Evolutionary conservation across 371 early-diverging fungal species (phyloP), one percentile per base, ranked within the genome.

Genomic region (Phascolomyces articulosus): DNA sequence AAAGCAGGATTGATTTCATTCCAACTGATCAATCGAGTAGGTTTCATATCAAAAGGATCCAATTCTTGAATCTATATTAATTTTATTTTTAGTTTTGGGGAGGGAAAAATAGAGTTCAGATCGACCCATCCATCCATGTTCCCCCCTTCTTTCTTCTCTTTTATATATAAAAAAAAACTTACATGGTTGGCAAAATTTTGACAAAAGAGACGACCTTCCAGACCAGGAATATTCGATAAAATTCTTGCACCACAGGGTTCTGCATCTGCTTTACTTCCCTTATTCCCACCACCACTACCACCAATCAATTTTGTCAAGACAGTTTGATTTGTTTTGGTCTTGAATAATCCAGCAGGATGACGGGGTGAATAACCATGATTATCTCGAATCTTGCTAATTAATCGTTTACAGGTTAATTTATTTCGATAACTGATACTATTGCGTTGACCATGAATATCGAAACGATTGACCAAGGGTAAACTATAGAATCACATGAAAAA

Each of bases 41-140:
- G 91, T 11, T 82, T 84, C 64, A 94, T 71, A 60, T 89, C 92
- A 64, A 83, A 84, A 18, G 91, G 83, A 75, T 92, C 92, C 49
- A 94, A 75, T 67, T 89, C 90, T 64, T 91, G 90, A 57, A 92
- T 70, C 70, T 87, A 31, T 6, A 31, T 6, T 6, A 31, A 31
- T 6, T n/a, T n/a, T n/a, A n/a, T n/a, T n/a, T n/a, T n/a, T n/a
- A n/a, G n/a, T n/a, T n/a, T n/a, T 6, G 31, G 31, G 31, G 31
- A 10, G 31, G 31, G 31, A 10, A 31, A 31, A 31, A 31, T 31
- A 31, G 31, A 31, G n/a, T n/a, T n/a, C n/a, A n/a, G n/a, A n/a
- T n/a, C 26, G 23, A 56, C 40, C 34, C 44, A 31, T 57, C 10
- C n/a, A 28, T 23, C 24, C 24, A 18, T 21, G 27, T 21, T 26